A percentile compares a stretch with the other conserved stretches of the same genome.
Conservation (phyloP, 495 filamentous ascomycete species). For the Penicillium canescens region DNA sequence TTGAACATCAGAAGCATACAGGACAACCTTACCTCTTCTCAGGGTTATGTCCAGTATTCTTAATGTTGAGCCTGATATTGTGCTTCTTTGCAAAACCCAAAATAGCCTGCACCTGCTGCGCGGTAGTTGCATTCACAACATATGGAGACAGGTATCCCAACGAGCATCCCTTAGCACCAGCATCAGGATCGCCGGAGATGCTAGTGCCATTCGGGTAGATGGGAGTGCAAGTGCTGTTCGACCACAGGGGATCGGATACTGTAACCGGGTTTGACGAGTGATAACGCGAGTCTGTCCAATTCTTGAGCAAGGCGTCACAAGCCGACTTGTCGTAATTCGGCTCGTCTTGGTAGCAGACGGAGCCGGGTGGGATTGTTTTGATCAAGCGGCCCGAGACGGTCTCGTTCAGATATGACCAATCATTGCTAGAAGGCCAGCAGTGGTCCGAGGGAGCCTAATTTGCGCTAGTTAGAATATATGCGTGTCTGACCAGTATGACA, state of each 20-base stretch:
- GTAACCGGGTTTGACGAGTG: neutral
- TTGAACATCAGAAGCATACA: no score
- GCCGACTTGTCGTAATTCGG: neutral
- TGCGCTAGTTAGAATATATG: no score
- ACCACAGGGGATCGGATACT: neutral
- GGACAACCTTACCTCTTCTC: conserved; percentile 10
- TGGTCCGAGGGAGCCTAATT: no score
- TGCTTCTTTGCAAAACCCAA: conserved; percentile 47
- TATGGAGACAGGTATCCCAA: conserved; percentile 12
- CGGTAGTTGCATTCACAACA: conserved; percentile 21
- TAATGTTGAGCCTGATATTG: conserved; percentile 57
- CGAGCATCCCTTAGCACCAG: conserved; percentile 29
- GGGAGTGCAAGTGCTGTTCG: conserved; percentile 17
- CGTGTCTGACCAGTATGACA: no score
- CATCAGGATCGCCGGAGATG: conserved; percentile 21
- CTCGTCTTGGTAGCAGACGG: conserved; percentile 46
- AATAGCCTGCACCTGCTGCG: conserved; percentile 13
- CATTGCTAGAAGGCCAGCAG: conserved; percentile 26
- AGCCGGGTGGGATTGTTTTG: conserved; percentile 29
- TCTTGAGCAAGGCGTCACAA: neutral
- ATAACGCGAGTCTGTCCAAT: neutral
- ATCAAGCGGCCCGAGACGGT: conserved; percentile 32
- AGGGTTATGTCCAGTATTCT: conserved; percentile 51
- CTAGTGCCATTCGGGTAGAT: conserved; percentile 25
- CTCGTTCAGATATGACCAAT: conserved; percentile 33